Base-by-base conservation (phyloP, 2,329 filamentous ascomycete genomes). In the Diplodia scrobiculata region DNA sequence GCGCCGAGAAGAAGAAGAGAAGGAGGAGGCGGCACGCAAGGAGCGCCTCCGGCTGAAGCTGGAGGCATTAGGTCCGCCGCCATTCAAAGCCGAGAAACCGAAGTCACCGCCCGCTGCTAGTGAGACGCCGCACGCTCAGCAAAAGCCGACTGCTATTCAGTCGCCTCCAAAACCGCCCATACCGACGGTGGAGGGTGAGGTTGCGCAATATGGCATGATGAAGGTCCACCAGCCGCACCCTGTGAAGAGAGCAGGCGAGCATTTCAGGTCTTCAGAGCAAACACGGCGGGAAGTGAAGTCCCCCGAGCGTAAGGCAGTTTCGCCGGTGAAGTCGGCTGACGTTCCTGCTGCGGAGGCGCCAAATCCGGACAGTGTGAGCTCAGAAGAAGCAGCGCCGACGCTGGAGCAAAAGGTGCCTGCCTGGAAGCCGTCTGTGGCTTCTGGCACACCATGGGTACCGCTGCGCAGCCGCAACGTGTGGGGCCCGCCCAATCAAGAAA, bases 31-130 rank as follows among this genome's bases (percentile, higher is more conserved):
- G n/a, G 90, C 86, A 19, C 85, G 83, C 67, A 84, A 86, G 71
- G 89, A 91, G 73, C 85, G 90, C 27, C 87, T 93, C 68, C 85
- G 87, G 55, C 84, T 89, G 73, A 92, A 91, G 76, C 78, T 93
- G 54, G 89, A 89, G 71, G 86, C 87, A 9, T 79, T 93, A 73
- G 89, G 88, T 0, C 86, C 88, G 17, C 81, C 84, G 2, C 86
- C 70, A 14, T 60, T 72, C 0, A 77, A 78, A 67, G 29, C 47
- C n/a, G 64, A 66, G 19, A 66, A 66, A 21, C 21, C 65, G 19
- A 62, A 34, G 17, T 58, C 65, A 10, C 48, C 55, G 9, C 36
- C 55, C 10, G 25, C 55, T 29, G 36, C n/a, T 14, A 41, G 19
- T n/a, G 64, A 66, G 36, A 14, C 36, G 29, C 54, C 68, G 71